Conservation (phyloP, 805 yeast species). For the Saccharomycopsis olivae region DNA sequence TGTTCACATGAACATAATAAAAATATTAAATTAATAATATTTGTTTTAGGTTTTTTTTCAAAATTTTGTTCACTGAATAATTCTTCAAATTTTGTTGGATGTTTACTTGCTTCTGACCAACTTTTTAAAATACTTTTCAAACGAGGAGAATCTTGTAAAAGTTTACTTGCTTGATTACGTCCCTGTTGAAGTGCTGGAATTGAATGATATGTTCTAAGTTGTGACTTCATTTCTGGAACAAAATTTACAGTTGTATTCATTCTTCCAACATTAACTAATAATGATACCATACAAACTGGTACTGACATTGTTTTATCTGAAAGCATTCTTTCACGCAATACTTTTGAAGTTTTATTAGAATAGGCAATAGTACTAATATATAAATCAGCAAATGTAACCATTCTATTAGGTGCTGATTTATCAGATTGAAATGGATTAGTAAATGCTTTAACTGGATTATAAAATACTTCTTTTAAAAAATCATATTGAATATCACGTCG, state of each 20-base stretch:
- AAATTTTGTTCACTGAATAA: slow-evolving; percentile 28
- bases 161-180: slow-evolving; percentile 42
- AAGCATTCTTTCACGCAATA: slow-evolving; percentile 66
- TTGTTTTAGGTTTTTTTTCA: slow-evolving; percentile 33
- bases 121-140: slow-evolving; percentile 83
- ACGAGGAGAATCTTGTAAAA: slow-evolving; percentile 90
- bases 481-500: slow-evolving; percentile 80
- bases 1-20: slow-evolving; percentile 56
- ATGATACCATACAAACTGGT: slow-evolving; percentile 70
- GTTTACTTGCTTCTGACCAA: slow-evolving; percentile 59
- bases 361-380: slow-evolving; percentile 76
- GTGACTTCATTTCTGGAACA: slow-evolving; percentile 92
- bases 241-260: slow-evolving; percentile 92
- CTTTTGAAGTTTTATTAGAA: slow-evolving; percentile 72
- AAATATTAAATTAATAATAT: slow-evolving; percentile 70
- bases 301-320: slow-evolving; percentile 51
- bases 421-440: slow-evolving; percentile 43
- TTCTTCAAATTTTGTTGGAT: slow-evolving; percentile 38
- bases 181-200: slow-evolving; percentile 75
- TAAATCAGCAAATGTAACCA: slow-evolving; percentile 70
- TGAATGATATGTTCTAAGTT: slow-evolving; percentile 84
- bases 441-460: slow-evolving; percentile 55
- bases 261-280: slow-evolving; percentile 84
- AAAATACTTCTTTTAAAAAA: slow-evolving; percentile 54
- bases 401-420: slow-evolving; percentile 33